A percentile compares a stretch with the other conserved stretches of the same genome.
These are phyloP conservation scores for Rutstroemia sydowiana DNA, from an alignment of 2,329 filamentous ascomycete species.

Conservation along the genomic window DNA sequence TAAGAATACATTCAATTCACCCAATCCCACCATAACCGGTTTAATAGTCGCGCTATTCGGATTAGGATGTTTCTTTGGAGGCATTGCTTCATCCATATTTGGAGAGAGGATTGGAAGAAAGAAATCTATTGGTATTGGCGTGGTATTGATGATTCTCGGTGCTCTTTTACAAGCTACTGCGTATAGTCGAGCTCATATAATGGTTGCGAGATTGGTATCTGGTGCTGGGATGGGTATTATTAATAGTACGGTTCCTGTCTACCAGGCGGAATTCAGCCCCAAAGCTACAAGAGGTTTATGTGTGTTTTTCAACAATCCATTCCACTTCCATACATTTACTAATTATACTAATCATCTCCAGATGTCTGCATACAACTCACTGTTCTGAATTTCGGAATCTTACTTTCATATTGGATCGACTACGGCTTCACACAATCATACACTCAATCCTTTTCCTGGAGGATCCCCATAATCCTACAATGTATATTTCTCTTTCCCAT, in stretches of 20 bases:
- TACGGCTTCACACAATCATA: conserved; percentile 48
- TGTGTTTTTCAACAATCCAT: background rate
- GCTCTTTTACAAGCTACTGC: conserved; percentile 36
- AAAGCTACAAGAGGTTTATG: conserved; percentile 33
- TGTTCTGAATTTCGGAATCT: conserved; percentile 47
- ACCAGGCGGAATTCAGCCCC: conserved; percentile 41
- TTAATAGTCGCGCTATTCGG: conserved; percentile 42
- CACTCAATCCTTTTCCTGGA: conserved; percentile 41
- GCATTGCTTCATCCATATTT: conserved; percentile 39
- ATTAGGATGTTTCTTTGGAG: conserved; percentile 45
- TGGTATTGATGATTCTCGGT: conserved; percentile 48
- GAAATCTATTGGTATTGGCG: conserved; percentile 48
- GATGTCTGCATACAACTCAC: conserved; percentile 41
- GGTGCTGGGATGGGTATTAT: conserved; percentile 41
- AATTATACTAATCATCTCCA: conserved; percentile 11
- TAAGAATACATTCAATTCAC: conserved; percentile 34
- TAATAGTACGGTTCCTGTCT: conserved; percentile 44
- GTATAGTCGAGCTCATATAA: conserved; percentile 40
- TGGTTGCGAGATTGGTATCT: conserved; percentile 41
- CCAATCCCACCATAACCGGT: conserved; percentile 36
- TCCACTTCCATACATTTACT: background rate
- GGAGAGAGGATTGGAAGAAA: conserved; percentile 48
- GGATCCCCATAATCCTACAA: conserved; percentile 51
- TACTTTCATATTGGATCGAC: conserved; percentile 54
- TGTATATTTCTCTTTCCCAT: conserved; percentile 31